Evolutionary conservation across 306 rosid species (phyloP).

Genomic region (Vachellia collinsii): DNA sequence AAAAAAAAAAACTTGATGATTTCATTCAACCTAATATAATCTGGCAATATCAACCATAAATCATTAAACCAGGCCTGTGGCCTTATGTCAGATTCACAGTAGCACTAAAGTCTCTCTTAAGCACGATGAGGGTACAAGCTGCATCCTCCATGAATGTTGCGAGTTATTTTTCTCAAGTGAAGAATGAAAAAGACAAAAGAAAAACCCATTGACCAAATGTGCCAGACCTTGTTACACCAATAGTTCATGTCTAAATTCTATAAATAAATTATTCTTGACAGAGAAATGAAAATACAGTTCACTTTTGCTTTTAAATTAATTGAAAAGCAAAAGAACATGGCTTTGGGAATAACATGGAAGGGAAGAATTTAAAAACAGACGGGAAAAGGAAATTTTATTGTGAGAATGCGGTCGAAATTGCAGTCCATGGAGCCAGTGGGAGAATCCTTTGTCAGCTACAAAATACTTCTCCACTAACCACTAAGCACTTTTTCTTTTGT

Average conservation of each 20-base stretch:
- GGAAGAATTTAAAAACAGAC: background rate
- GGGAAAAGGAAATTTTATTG: constrained; percentile 12
- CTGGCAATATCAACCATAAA: too few species aligned
- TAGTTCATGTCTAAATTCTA: background rate
- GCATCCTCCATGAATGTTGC: too few species aligned
- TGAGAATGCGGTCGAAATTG: constrained; percentile 27
- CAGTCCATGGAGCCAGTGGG: constrained; percentile 22
- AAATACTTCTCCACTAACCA: background rate
- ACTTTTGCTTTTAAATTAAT: background rate
- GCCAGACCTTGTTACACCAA: background rate
- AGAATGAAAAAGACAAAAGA: background rate
- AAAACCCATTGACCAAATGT: background rate
- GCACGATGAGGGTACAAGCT: too few species aligned
- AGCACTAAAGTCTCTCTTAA: too few species aligned
- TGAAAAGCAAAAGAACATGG: background rate
- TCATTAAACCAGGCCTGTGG: too few species aligned
- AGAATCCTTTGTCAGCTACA: constrained; percentile 2
- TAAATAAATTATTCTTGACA: background rate
- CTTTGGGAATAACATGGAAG: background rate
- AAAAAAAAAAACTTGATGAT: too few species aligned
- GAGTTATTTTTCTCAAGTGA: too few species aligned
- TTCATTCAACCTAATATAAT: too few species aligned
- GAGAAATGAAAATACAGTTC: background rate
- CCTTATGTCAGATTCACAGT: too few species aligned
- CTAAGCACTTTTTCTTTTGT: background rate